Conservation (phyloP, 192 early-diverging fungal species). For the Gamsiella multidivaricata region DNA sequence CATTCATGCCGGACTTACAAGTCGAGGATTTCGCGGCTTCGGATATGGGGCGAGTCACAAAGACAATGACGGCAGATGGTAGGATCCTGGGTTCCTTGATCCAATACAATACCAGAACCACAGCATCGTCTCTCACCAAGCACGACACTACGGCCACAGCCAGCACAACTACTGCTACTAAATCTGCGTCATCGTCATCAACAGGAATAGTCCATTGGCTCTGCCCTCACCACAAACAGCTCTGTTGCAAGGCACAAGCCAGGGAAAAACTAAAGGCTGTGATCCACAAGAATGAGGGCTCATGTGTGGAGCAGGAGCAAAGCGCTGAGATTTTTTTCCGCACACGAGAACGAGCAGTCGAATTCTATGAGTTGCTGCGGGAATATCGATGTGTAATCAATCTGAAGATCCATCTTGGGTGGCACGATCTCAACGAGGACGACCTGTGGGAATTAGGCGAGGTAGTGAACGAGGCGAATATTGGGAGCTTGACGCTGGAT, state of each 20-base stretch:
- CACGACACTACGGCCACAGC: background rate
- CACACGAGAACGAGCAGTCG: conserved; percentile 7
- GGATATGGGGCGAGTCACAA: background rate
- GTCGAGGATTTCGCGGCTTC: conserved; percentile 6
- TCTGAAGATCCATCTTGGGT: conserved; percentile 24
- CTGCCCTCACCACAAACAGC: conserved; percentile 2
- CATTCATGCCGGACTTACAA: background rate
- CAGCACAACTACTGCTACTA: background rate
- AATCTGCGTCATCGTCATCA: background rate
- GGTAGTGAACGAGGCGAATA: conserved; percentile 1
- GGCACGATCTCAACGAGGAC: conserved; percentile 18
- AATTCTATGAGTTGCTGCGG: conserved; percentile 10
- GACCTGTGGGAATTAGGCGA: conserved; percentile 20
- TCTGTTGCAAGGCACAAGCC: background rate
- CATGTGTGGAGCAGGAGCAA: conserved; percentile 16
- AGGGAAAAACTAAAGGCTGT: conserved; percentile 3
- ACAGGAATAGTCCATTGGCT: conserved; percentile 16
- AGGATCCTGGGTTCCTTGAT: conserved; percentile 15
- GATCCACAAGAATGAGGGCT: background rate
- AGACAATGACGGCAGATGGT: conserved; percentile 8
- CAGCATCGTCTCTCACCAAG: no score
- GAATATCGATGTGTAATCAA: conserved; percentile 14
- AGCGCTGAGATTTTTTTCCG: conserved; percentile 13
- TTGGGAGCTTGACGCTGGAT: conserved; percentile 26
- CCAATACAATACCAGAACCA: background rate